Conservation (phyloP, 345 rosid genomes). For the Lepidium didymum region DNA sequence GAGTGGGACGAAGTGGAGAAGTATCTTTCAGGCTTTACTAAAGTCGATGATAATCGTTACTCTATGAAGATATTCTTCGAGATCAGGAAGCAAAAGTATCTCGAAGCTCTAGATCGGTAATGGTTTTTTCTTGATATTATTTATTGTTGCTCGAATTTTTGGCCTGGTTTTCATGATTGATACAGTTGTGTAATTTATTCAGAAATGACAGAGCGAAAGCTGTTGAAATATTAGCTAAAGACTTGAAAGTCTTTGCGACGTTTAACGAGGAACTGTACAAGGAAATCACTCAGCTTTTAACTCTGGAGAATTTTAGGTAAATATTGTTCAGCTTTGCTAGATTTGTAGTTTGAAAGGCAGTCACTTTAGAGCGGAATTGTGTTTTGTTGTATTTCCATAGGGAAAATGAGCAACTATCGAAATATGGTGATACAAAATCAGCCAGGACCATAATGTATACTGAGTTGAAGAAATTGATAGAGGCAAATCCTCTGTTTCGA, state of each 20-base stretch:
- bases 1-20: conserved; percentile 97
- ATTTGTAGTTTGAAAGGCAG: neutral
- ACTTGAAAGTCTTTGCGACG: conserved; percentile 78
- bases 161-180: neutral
- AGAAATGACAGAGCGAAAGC: conserved; percentile 84
- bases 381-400: conserved; percentile 22
- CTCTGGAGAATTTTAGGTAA: conserved; percentile 79
- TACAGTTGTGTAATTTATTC: conserved; percentile 12
- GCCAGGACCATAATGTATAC: conserved; percentile 80
- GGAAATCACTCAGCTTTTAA: conserved; percentile 86
- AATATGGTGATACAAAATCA: conserved; percentile 90
- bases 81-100: conserved; percentile 57
- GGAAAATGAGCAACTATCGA: conserved; percentile 88
- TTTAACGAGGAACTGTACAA: conserved; percentile 84
- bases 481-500: conserved; percentile 83
- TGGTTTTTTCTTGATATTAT: neutral
- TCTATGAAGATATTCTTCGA: conserved; percentile 54
- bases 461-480: conserved; percentile 80
- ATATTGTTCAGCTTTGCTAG: neutral
- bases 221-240: conserved; percentile 76
- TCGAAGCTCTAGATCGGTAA: conserved; percentile 56
- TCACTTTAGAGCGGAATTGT: neutral
- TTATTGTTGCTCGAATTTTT: neutral
- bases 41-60: conserved; percentile 83
- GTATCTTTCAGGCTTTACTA: conserved; percentile 80